Percentiles rank a stretch among this genome's conserved stretches.
phyloP scores from a whole-genome alignment of 1,139 yeast genomes.

The Lodderomyces parapsilosis region DNA sequence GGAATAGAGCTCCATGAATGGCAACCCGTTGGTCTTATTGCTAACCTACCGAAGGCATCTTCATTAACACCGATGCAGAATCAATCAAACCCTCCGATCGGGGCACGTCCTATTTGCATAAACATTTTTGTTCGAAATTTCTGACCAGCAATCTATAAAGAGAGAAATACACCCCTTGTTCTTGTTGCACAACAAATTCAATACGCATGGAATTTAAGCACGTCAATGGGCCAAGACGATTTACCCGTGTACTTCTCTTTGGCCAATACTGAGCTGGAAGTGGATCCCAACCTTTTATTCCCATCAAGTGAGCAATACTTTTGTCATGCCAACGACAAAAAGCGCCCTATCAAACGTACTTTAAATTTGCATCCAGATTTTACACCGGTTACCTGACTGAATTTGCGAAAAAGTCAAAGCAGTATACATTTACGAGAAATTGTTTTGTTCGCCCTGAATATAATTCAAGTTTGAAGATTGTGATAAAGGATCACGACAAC shows the following conservation, averaged over 20 bases:
- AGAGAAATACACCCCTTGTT: neutral
- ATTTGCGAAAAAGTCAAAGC: too few species aligned
- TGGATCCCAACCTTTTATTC: conserved; percentile 9
- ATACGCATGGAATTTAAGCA: conserved; percentile 5
- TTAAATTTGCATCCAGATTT: conserved; percentile 27
- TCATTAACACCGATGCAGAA: too few species aligned
- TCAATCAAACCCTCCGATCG: too few species aligned
- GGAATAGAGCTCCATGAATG: too few species aligned
- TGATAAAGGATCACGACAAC: too few species aligned
- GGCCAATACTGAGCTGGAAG: conserved; percentile 8
- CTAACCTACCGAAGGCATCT: too few species aligned
- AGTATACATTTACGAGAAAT: too few species aligned
- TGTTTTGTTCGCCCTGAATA: too few species aligned
- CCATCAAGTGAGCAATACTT: conserved; percentile 21
- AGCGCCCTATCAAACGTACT: conserved; percentile 27
- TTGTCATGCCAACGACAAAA: conserved; percentile 38
- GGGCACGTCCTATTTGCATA: neutral
- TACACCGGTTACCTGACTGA: conserved; percentile 20
- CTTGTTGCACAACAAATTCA: neutral
- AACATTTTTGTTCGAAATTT: too few species aligned
- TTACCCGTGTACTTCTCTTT: conserved; percentile 21
- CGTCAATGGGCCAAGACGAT: conserved; percentile 23
- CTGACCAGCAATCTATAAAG: neutral
- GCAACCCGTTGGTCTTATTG: too few species aligned
- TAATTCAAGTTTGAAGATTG: too few species aligned